Conservation (phyloP, 2,329 filamentous ascomycete genomes). For the Fusarium buxicola region DNA sequence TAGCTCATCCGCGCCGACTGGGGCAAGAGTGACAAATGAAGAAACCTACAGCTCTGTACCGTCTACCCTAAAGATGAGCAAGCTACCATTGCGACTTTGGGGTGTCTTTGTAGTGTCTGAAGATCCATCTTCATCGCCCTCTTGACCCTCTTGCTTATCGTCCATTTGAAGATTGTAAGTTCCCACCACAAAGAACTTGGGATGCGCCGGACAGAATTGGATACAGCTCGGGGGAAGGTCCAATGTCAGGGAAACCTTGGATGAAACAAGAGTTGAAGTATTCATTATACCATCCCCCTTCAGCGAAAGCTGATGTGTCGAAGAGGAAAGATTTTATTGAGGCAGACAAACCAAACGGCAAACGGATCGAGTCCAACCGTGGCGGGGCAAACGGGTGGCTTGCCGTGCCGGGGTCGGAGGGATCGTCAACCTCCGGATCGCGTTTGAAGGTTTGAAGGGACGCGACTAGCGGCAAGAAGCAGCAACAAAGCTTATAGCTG, state of each 20-base stretch:
- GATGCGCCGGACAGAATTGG: constrained; percentile 74
- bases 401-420: constrained; percentile 29
- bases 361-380: constrained; percentile 15
- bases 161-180: constrained; percentile 81
- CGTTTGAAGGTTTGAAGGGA: neutral
- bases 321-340: constrained; percentile 16
- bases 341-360: constrained; percentile 5
- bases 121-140: constrained; percentile 42
- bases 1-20: neutral
- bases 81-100: constrained; percentile 78
- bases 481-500: neutral
- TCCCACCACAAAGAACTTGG: constrained; percentile 79
- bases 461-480: neutral
- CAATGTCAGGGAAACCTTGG: constrained; percentile 63
- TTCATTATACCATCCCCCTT: constrained; percentile 37
- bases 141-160: constrained; percentile 41
- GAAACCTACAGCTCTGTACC: constrained; percentile 66
- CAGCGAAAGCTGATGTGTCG: neutral
- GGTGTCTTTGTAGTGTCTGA: constrained; percentile 48
- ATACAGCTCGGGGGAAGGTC: constrained; percentile 81
- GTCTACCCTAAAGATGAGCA: constrained; percentile 73
- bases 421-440: constrained; percentile 16
- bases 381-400: constrained; percentile 39
- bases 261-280: constrained; percentile 48
- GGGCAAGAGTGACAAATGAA: neutral